Percentiles rank a stretch among this genome's conserved stretches.
phyloP scores from a whole-genome alignment of 2,329 filamentous ascomycete species.

The Nigrospora osmanthi region DNA sequence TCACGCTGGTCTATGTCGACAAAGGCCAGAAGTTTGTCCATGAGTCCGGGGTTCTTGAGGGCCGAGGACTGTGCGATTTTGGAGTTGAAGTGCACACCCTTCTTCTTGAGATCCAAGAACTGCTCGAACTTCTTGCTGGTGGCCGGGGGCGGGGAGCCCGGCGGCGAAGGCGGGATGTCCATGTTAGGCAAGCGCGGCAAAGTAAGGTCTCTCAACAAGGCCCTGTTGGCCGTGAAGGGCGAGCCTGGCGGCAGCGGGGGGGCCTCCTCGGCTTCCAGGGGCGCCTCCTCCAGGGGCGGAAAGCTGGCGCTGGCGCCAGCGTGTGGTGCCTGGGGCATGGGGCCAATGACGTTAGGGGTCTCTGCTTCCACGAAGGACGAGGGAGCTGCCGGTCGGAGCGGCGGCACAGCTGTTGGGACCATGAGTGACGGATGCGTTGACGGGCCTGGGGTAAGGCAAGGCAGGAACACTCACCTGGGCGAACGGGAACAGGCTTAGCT shows the following conservation, averaged over 20 bases:
- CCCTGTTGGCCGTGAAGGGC: slow-evolving; percentile 58
- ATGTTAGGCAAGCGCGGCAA: slow-evolving; percentile 66
- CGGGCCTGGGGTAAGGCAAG: too few species aligned
- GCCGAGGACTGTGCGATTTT: slow-evolving; percentile 60
- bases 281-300: slow-evolving; percentile 21
- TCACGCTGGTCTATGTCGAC: slow-evolving; percentile 42
- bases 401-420: too few species aligned
- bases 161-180: slow-evolving; percentile 66
- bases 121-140: slow-evolving; percentile 62
- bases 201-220: slow-evolving; percentile 62
- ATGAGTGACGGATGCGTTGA: too few species aligned
- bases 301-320: slow-evolving; percentile 13
- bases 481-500: too few species aligned
- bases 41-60: slow-evolving; percentile 63
- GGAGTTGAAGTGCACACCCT: slow-evolving; percentile 71
- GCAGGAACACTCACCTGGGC: too few species aligned
- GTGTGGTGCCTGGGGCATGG: slow-evolving; percentile 15
- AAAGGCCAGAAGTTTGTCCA: slow-evolving; percentile 66
- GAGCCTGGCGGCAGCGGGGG: slow-evolving; percentile 37
- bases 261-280: slow-evolving; percentile 15
- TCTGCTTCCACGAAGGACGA: slow-evolving; percentile 1
- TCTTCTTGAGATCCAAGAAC: slow-evolving; percentile 70
- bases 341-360: slow-evolving; percentile 15
- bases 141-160: slow-evolving; percentile 44
- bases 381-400: too few species aligned